phyloP scores from a whole-genome alignment of 371 early-diverging fungal species.

The Batrachochytrium dendrobatidis region DNA sequence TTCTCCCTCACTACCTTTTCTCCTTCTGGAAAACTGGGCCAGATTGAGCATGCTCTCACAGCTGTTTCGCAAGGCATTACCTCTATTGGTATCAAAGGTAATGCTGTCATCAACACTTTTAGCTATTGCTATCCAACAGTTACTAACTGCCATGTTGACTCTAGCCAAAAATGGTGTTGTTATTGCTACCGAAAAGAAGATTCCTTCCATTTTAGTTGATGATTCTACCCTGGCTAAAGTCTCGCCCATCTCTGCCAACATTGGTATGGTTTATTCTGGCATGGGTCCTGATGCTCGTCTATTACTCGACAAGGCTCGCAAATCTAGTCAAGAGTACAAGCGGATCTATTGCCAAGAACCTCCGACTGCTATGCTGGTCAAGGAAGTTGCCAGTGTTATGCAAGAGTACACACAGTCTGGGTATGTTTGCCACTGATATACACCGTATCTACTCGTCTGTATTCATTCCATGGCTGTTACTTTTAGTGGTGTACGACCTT shows the following conservation, averaged over 20 bases:
- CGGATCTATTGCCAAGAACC: conserved; percentile 93
- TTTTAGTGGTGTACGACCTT: conserved; percentile 94
- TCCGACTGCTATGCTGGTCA: conserved; percentile 85
- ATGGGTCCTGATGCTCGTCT: conserved; percentile 97
- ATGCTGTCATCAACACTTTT: not conserved
- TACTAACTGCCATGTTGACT: not conserved
- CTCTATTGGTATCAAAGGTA: conserved; percentile 96
- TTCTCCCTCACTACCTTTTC: conserved; percentile 99
- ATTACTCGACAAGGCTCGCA: conserved; percentile 90
- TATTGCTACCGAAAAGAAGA: conserved; percentile 96
- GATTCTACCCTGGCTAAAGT: conserved; percentile 85
- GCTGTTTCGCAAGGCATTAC: conserved; percentile 95
- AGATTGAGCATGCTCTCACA: conserved; percentile 98
- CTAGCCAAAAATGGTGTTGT: conserved; percentile 94
- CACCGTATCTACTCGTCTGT: not conserved
- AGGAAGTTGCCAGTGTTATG: conserved; percentile 93
- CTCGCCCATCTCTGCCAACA: conserved; percentile 77
- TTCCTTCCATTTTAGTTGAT: conserved; percentile 87
- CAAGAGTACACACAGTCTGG: conserved; percentile 98
- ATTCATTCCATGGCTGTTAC: not conserved
- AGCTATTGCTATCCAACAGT: not conserved
- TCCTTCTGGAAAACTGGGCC: conserved; percentile 98
- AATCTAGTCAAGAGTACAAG: conserved; percentile 91
- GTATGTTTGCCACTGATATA: conserved; percentile 50
- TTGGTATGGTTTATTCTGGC: conserved; percentile 97